A percentile compares a stretch with the other conserved stretches of the same genome.
Evolutionary conservation across 352 stramenopile species (phyloP).

Genomic region (Globisporangium abappressorium): DNA sequence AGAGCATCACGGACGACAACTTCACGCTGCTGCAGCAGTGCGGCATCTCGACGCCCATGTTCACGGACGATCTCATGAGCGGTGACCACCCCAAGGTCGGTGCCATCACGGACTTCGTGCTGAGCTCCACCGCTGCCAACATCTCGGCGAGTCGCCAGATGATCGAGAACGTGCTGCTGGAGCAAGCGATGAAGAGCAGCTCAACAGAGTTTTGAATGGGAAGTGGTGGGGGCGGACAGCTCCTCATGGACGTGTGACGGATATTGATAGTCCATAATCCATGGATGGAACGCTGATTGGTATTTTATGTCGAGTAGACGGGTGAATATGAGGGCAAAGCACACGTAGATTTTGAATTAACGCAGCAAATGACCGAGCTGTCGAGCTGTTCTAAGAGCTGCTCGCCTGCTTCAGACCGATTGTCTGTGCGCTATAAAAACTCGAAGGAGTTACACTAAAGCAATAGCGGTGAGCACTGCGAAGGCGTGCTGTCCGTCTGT

Average conservation of each 20-base stretch:
- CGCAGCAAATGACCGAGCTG: no score
- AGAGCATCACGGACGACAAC: slow-evolving; percentile 27
- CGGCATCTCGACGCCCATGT: slow-evolving; percentile 42
- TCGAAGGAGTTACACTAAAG: no score
- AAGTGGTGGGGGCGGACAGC: neutral
- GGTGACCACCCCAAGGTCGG: slow-evolving; percentile 26
- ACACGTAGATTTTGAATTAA: neutral
- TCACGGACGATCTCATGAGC: slow-evolving; percentile 23
- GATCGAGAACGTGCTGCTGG: slow-evolving; percentile 49
- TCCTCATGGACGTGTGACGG: neutral
- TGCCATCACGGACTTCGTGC: slow-evolving; percentile 40
- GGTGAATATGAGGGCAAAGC: neutral
- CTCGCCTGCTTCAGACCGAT: no score
- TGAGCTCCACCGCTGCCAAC: slow-evolving; percentile 32
- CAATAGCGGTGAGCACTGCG: no score
- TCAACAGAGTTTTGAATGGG: neutral
- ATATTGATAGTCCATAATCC: neutral
- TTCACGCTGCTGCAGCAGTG: slow-evolving; percentile 49
- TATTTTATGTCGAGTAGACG: neutral
- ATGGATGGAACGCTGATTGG: neutral
- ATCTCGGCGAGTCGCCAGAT: slow-evolving; percentile 36
- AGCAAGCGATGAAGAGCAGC: slow-evolving; percentile 11
- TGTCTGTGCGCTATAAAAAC: no score
- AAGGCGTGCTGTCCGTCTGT: neutral
- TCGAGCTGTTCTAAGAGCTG: neutral